Base-by-base conservation (phyloP, 2,329 filamentous ascomycete genomes). In the Aspergillus ustus region DNA sequence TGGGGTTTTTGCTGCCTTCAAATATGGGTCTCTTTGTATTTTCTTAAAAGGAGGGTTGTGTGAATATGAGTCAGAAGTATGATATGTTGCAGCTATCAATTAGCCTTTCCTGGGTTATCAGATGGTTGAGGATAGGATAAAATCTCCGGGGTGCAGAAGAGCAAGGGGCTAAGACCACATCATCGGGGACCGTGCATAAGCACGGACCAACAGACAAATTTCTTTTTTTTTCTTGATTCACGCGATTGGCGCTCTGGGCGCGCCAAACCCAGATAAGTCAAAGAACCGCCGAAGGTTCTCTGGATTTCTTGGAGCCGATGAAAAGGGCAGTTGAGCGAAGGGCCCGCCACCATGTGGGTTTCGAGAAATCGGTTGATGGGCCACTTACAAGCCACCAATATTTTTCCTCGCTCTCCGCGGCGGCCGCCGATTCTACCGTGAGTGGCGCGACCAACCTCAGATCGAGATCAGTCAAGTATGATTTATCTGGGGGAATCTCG, bases 391-490 rank as follows among this genome's bases (percentile, higher is more conserved):
- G 45, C 29, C 48, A 52, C 57, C 1, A 68, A 49, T 9, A 13
- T 44, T 51, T 57, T 57, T 43, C 11, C 31, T 57, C 55, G 55
- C 55, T 50, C 29, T 48, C 55, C 55, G 55, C 55, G 55, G 45
- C 22, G 46, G 44, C 55, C 55, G 31, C 22, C 34, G 15, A 40
- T 40, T 15, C 34, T 40, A 13, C 11, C 9, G 11, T 15, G 0
- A 13, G 34, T 40, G 34, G 34, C 15, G 15, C 31, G 31, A 25
- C 7, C 31, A 11, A 15, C 34, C 34, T 40, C 11, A 37, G 31
- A 37, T 11, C 31, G 31, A 37, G 7, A 40, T 40, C 34, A 40
- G 15, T 17, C 34, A 40, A 40, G 11, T 40, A 40, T 15, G 8
- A n/a, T n/a, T n/a, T n/a, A n/a, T n/a, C n/a, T n/a, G n/a, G n/a